Conservation (phyloP, 2,329 filamentous ascomycete genomes). For the Septoria linicola region DNA sequence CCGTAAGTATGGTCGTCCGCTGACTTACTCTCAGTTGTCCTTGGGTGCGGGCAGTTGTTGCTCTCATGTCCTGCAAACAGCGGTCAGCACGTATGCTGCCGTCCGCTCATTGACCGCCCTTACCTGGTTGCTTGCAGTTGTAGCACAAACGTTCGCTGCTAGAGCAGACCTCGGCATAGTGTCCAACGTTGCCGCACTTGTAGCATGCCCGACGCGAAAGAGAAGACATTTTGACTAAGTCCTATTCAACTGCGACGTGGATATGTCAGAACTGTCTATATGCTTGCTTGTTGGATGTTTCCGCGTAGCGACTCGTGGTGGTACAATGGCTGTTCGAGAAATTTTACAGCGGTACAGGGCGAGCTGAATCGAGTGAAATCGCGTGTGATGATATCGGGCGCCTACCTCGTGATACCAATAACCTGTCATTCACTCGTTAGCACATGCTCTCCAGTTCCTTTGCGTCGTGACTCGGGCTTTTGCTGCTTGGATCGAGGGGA, state of each 20-base stretch:
- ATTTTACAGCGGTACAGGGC: slow-evolving; percentile 9
- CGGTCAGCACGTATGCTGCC: slow-evolving; percentile 38
- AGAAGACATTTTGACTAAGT: slow-evolving; percentile 49
- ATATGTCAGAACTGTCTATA: slow-evolving; percentile 18
- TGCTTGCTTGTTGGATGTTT: slow-evolving; percentile 4
- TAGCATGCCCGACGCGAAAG: slow-evolving; percentile 56
- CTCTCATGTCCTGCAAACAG: slow-evolving; percentile 76
- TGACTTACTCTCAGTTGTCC: slow-evolving; percentile 81
- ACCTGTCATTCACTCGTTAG: slow-evolving; percentile 20
- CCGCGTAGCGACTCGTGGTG: slow-evolving; percentile 2
- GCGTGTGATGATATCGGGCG: slow-evolving; percentile 10
- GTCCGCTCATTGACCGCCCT: slow-evolving; percentile 24
- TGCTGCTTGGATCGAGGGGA: neutral
- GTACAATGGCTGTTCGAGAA: slow-evolving; percentile 19
- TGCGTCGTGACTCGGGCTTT: neutral
- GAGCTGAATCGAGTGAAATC: slow-evolving; percentile 7
- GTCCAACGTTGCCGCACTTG: slow-evolving; percentile 54
- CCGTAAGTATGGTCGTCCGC: neutral
- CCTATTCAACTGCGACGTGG: slow-evolving; percentile 18
- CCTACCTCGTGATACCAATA: slow-evolving; percentile 27
- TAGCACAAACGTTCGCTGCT: slow-evolving; percentile 98
- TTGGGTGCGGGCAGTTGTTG: slow-evolving; percentile 92
- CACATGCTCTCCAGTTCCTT: slow-evolving; percentile 1
- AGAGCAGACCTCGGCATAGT: slow-evolving; percentile 83
- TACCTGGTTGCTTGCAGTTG: slow-evolving; percentile 94